Percentiles rank a stretch among this genome's conserved stretches.
Conservation (phyloP, 352 stramenopile genomes). For the Elongisporangium prolatum region DNA sequence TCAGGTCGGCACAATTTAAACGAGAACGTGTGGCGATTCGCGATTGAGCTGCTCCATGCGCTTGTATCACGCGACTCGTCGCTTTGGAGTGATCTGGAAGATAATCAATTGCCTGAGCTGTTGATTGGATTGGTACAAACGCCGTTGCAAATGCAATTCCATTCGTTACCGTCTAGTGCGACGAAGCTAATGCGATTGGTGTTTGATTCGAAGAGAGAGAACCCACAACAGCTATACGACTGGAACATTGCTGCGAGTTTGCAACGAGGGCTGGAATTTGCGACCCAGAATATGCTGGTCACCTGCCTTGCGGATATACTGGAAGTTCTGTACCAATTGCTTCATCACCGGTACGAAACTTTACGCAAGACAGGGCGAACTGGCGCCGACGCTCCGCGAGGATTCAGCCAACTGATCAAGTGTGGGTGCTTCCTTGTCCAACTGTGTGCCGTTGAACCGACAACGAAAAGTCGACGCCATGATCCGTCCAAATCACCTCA, state of each 20-base stretch:
- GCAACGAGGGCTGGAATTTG: constrained; percentile 20
- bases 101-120: constrained; percentile 14
- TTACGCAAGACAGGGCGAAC: constrained; percentile 11
- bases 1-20: constrained; percentile 4
- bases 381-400: constrained; percentile 3
- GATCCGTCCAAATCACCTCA: constrained; percentile 7
- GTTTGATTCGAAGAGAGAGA: constrained; percentile 13
- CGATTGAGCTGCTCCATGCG: constrained; percentile 33
- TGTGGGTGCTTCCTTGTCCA: constrained; percentile 29
- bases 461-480: not conserved
- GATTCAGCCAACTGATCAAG: constrained; percentile 21
- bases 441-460: constrained; percentile 20
- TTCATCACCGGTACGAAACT: constrained; percentile 29
- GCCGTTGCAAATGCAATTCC: constrained; percentile 17
- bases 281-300: constrained; percentile 2
- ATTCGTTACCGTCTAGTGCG: constrained; percentile 23
- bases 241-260: constrained; percentile 21
- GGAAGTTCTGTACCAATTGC: constrained; percentile 25
- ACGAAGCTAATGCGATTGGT: constrained; percentile 34
- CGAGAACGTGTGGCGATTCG: constrained; percentile 47
- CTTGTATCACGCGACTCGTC: constrained; percentile 5
- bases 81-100: constrained; percentile 25
- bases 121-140: constrained; percentile 28
- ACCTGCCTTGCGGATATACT: constrained; percentile 24
- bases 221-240: constrained; percentile 23